Evolutionary conservation across 2,329 filamentous ascomycete genomes (phyloP), one percentile per base, ranked within the genome.

Genomic region (Periconia macrospinosa): DNA sequence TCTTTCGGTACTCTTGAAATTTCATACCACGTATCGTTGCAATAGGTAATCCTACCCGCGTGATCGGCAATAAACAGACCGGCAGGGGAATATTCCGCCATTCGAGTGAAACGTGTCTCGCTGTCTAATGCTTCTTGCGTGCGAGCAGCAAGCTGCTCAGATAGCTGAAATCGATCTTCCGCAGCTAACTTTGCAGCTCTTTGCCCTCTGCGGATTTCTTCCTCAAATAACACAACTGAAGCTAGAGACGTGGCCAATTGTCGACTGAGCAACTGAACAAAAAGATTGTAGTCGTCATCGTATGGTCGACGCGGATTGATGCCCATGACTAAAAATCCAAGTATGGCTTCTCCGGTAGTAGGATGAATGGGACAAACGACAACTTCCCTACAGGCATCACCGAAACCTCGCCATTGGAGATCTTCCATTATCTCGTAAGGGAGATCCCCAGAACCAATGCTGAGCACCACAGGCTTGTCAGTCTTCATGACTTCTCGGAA

Each of bases 61-160:
- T 83, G 80, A 65, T 91, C 83, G n/a, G 89, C 88, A 60, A 94
- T 92, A 69, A 93, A 93, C 76, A 95, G 88, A 27, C 90, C 91
- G 1, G 92, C 90, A 0, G 90, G 90, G 0, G 89, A 88, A 58
- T 91, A 90, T 66, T 92, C 90, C 2, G 90, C 89, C 88, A 94
- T 92, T 43, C 89, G 82, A 0, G 89, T 91, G 68, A 94, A 94
- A 53, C 88, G 87, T 30, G 88, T 87, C 69, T 94, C 90, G 67
- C 86, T 81, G 52, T 83, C 81, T 23, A 78, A 77, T 2, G 81
- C 81, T 68, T 84, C 80, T 66, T 83, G 78, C 1, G 82, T 83
- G 45, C 81, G 75, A 30, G 88, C 79, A 42, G 86, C 85, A 14
- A 94, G 79, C 67, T 93, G 88, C 68, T 90, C 83, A 0, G 88